A percentile compares a stretch with the other conserved stretches of the same genome.
Conservation (phyloP, 768 basidiomycete genomes). For the Amanita jacksonii region DNA sequence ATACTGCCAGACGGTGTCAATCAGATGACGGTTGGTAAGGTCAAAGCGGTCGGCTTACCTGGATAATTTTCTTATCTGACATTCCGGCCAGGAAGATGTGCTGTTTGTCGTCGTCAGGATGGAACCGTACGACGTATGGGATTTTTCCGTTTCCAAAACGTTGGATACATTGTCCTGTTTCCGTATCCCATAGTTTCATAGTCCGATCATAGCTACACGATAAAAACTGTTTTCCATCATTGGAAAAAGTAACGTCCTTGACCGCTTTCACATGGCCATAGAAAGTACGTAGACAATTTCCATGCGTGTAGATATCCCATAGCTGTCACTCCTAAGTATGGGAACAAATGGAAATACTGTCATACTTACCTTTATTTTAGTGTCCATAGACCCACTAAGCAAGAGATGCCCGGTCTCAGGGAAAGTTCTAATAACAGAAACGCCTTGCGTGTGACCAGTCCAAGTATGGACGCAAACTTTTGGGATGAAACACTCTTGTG, state of each 20-base stretch:
- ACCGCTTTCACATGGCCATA: constrained; percentile 95
- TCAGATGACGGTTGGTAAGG: constrained; percentile 3
- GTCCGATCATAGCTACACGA: constrained; percentile 93
- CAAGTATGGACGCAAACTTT: constrained; percentile 95
- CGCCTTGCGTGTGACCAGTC: constrained; percentile 96
- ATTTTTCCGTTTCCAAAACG: constrained; percentile 98
- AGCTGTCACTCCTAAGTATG: constrained; percentile 40
- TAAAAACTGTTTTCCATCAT: constrained; percentile 82
- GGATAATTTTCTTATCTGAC: constrained; percentile 99
- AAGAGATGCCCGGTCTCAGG: constrained; percentile 89
- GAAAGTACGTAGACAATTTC: constrained; percentile 94
- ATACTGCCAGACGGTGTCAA: constrained; percentile 47
- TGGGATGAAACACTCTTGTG: constrained; percentile 89
- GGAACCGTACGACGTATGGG: constrained; percentile 90
- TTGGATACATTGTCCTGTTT: constrained; percentile 95
- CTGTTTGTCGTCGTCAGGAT: constrained; percentile 95
- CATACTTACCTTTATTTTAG: constrained; percentile 79
- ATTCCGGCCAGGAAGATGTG: constrained; percentile 95
- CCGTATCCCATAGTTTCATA: constrained; percentile 99
- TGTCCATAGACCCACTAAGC: constrained; percentile 95
- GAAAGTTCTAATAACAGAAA: constrained; percentile 89
- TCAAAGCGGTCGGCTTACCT: constrained; percentile 37
- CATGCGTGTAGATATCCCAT: constrained; percentile 97
- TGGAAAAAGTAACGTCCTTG: constrained; percentile 93
- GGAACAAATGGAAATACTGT: neutral